These are phyloP conservation scores for Paxillus involutus DNA, from an alignment of 768 basidiomycete species.

Conservation along the genomic window DNA sequence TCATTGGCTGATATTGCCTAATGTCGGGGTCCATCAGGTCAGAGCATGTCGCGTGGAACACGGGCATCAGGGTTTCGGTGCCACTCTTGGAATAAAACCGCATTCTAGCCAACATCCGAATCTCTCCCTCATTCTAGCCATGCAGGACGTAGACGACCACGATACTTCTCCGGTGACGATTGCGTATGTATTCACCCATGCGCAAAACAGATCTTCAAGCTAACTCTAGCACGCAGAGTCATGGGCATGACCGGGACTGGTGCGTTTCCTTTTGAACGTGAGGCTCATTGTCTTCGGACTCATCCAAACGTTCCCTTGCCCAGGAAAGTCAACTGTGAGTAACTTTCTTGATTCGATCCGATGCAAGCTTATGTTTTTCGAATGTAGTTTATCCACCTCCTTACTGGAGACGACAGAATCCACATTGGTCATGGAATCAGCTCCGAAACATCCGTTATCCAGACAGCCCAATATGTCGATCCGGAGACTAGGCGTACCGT, in stretches of 20 bases:
- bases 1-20: no score
- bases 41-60: no score
- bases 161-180: no score
- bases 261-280: not conserved
- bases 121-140: no score
- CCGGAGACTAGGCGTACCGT: not conserved
- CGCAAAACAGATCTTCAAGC: not conserved
- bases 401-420: conserved; percentile 4
- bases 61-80: no score
- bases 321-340: conserved; percentile 11
- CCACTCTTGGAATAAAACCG: no score
- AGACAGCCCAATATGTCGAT: not conserved
- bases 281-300: not conserved
- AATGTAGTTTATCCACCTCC: conserved; percentile 5
- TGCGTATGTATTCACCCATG: conserved; percentile 1
- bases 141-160: no score
- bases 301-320: not conserved
- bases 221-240: not conserved
- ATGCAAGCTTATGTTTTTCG: not conserved
- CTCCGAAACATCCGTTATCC: conserved; percentile 9
- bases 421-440: conserved; percentile 8
- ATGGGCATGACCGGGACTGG: conserved; percentile 11
- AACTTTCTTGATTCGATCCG: not conserved
- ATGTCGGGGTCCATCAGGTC: no score
- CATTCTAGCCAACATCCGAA: no score